Conservation (phyloP, 1,284 basidiomycete species). For the Testicularia cyperi region DNA sequence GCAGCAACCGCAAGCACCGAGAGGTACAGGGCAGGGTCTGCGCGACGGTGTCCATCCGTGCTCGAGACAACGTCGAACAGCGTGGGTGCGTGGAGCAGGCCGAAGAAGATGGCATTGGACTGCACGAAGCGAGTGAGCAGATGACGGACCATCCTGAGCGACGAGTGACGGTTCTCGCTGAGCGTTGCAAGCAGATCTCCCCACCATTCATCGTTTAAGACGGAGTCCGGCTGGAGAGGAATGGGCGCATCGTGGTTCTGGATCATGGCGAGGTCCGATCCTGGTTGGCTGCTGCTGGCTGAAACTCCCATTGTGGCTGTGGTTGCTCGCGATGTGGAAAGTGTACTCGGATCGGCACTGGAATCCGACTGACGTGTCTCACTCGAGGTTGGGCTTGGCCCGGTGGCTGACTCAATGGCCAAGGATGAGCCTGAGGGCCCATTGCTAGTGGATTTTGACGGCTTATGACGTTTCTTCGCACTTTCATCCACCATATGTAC, state of each 20-base stretch:
- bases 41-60: conserved; percentile 7
- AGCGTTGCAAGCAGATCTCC: conserved; percentile 15
- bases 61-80: conserved; percentile 19
- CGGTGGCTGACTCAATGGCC: too few species aligned
- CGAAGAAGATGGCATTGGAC: conserved; percentile 44
- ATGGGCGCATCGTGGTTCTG: conserved; percentile 23
- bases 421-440: too few species aligned
- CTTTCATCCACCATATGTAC: too few species aligned
- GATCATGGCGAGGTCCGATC: conserved; percentile 39
- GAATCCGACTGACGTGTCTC: too few species aligned
- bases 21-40: conserved; percentile 36
- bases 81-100: conserved; percentile 34
- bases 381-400: too few species aligned
- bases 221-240: conserved; percentile 19
- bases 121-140: conserved; percentile 34
- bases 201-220: conserved; percentile 24
- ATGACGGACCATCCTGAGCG: conserved; percentile 14
- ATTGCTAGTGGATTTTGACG: too few species aligned
- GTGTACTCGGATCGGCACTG: too few species aligned
- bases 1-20: conserved; percentile 37
- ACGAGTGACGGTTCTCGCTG: conserved; percentile 6
- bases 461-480: too few species aligned
- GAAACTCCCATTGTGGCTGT: too few species aligned
- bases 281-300: conserved; percentile 29
- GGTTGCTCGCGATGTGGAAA: too few species aligned